Evolutionary conservation across 75 land plant genomes (phyloP).

Genomic region (Pseudotsuga menziesii): DNA sequence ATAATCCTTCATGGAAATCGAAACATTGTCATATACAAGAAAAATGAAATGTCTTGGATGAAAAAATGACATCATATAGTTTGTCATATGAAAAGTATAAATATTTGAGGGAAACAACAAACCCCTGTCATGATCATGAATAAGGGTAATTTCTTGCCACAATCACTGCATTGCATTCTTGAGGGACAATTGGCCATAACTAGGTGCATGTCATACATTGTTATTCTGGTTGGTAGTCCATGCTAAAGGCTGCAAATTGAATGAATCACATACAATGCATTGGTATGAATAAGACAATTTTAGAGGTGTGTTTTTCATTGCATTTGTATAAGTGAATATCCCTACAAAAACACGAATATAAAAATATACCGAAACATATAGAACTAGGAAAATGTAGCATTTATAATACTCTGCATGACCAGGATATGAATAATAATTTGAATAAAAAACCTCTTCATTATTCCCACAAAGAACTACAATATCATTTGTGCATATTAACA

Average conservation of each 20-base stretch:
- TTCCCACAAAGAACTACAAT: constrained; percentile 98
- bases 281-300: constrained; percentile 94
- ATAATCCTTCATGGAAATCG: too few relatives aligned
- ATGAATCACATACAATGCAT: constrained; percentile 98
- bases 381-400: constrained; percentile 85
- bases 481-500: constrained; percentile 96
- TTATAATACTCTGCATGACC: constrained; percentile 91
- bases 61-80: constrained; percentile 70
- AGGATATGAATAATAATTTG: constrained; percentile 93
- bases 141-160: constrained; percentile 93
- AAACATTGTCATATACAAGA: too few relatives aligned
- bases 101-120: constrained; percentile 53
- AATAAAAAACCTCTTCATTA: constrained; percentile 97
- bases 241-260: constrained; percentile 84
- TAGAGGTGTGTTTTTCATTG: constrained; percentile 85
- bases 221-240: constrained; percentile 76
- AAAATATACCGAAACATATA: constrained; percentile 93
- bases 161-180: constrained; percentile 91
- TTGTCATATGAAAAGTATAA: constrained; percentile 84
- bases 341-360: constrained; percentile 97
- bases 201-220: constrained; percentile 76
- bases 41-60: too few relatives aligned
- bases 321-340: constrained; percentile 88
- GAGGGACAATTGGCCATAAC: constrained; percentile 73
- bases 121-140: constrained; percentile 94